Evolutionary conservation across 495 filamentous ascomycete species (phyloP).

Genomic region (Trichoderma orchidacearum): DNA sequence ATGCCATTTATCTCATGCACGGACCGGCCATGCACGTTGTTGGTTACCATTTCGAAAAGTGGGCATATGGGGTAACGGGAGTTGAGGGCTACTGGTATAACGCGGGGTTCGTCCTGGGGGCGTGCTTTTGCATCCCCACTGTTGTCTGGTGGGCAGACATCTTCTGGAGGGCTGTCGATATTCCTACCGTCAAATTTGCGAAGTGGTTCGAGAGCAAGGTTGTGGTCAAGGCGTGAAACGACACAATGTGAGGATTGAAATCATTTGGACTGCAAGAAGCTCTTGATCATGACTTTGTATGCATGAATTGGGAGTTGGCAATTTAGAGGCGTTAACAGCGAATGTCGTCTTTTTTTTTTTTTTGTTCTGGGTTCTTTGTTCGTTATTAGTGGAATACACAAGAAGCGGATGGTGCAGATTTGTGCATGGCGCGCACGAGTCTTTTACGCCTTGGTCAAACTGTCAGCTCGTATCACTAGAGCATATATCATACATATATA

Average conservation of each 20-base stretch:
- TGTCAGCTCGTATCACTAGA: too few species aligned
- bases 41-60: slow-evolving; percentile 22
- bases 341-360: neutral
- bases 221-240: neutral
- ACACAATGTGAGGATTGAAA: slow-evolving; percentile 4
- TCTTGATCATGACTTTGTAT: neutral
- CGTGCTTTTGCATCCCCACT: slow-evolving; percentile 18
- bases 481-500: too few species aligned
- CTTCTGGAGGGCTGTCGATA: slow-evolving; percentile 31
- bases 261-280: too few species aligned
- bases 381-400: too few species aligned
- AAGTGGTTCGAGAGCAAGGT: slow-evolving; percentile 23
- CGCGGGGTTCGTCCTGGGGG: slow-evolving; percentile 19
- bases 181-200: slow-evolving; percentile 28
- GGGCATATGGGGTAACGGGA: slow-evolving; percentile 19
- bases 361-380: neutral
- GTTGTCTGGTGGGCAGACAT: slow-evolving; percentile 31
- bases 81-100: slow-evolving; percentile 18
- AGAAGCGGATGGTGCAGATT: too few species aligned
- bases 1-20: slow-evolving; percentile 38
- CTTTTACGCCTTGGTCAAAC: too few species aligned
- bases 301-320: neutral
- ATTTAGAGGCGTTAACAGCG: neutral
- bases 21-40: slow-evolving; percentile 33
- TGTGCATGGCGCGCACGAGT: too few species aligned